Base-by-base conservation (phyloP, 257 asterid species). In the Thymus mandschuricus region DNA sequence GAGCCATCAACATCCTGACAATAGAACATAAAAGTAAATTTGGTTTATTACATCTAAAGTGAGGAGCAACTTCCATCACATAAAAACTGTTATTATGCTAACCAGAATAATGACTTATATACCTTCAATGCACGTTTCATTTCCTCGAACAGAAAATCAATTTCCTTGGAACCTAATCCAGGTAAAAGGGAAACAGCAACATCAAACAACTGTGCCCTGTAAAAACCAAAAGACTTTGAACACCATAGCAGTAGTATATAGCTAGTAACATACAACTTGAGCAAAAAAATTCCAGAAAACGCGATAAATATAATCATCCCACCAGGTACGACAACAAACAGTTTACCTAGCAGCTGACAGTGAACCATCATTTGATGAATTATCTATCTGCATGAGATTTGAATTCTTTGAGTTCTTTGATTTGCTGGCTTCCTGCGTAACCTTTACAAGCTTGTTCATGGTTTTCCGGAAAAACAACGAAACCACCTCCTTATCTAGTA, bases 161-260 rank as follows among this genome's bases (percentile, higher is more conserved):
- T 86, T 79, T 84, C 92, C 68, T 86, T 73, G 71, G 92, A 75
- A 69, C 85, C 82, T 68, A 95, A 83, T 63, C 96, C 98, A 74
- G 99, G 97, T 80, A 89, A 83, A 81, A 89, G 82, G 54, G 98
- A 92, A 77, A 75, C 95, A 6, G 96, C 90, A 74, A 92, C 81
- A 82, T 89, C 99, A 78, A 86, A 81, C 63, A 95, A 78, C 66
- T 84, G 90, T 21, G 93, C 92, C 89, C 99, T 95, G 83, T 48
- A 80, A 64, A 77, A 56, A 76, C 64, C 59, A 73, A 56, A 76
- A 45, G 59, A 74, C 10, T 13, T 30, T 69, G 30, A 66, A 60
- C 45, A 66, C 48, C 60, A 27, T 13, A 21, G 49, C 3, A 63
- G 44, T 49, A n/a, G 10, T 43, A 56, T 41, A 49, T 11, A 56